A percentile compares a stretch with the other conserved stretches of the same genome.
These are phyloP conservation scores for Fusarium nelsonii DNA, from an alignment of 2,329 filamentous ascomycete genomes.

Conservation along the genomic window DNA sequence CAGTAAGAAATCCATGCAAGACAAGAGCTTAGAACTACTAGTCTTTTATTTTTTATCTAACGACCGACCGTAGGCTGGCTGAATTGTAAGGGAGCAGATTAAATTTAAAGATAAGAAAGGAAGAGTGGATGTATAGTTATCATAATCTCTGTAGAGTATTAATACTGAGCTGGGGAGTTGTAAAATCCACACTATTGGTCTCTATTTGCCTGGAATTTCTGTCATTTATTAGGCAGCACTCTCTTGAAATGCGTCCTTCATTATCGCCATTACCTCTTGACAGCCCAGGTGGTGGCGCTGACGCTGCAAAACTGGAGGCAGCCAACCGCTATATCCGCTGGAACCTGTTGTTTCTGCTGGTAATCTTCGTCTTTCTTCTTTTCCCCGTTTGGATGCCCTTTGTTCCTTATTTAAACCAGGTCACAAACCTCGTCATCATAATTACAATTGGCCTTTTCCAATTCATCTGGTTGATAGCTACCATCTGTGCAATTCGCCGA, in stretches of 20 bases:
- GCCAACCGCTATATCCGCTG: constrained; percentile 36
- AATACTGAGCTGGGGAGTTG: too few relatives aligned
- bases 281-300: background rate
- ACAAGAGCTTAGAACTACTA: background rate
- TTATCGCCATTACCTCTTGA: too few relatives aligned
- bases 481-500: constrained; percentile 34
- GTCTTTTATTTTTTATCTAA: background rate
- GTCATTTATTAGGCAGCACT: too few relatives aligned
- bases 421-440: constrained; percentile 30
- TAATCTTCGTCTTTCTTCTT: constrained; percentile 29
- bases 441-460: constrained; percentile 28
- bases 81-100: too few relatives aligned
- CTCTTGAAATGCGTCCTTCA: too few relatives aligned
- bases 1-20: background rate
- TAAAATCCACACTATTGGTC: too few relatives aligned
- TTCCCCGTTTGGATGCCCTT: constrained; percentile 37
- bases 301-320: constrained; percentile 31
- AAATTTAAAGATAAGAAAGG: too few relatives aligned
- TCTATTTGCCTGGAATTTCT: too few relatives aligned
- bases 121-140: too few relatives aligned
- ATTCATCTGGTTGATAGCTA: constrained; percentile 33
- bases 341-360: constrained; percentile 26
- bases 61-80: background rate
- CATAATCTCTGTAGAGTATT: too few relatives aligned
- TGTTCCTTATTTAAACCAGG: constrained; percentile 26